A percentile compares a stretch with the other conserved stretches of the same genome.
These are phyloP conservation scores for Nyctanthes arbortristis DNA, from an alignment of 257 asterid genomes.

Conservation along the genomic window DNA sequence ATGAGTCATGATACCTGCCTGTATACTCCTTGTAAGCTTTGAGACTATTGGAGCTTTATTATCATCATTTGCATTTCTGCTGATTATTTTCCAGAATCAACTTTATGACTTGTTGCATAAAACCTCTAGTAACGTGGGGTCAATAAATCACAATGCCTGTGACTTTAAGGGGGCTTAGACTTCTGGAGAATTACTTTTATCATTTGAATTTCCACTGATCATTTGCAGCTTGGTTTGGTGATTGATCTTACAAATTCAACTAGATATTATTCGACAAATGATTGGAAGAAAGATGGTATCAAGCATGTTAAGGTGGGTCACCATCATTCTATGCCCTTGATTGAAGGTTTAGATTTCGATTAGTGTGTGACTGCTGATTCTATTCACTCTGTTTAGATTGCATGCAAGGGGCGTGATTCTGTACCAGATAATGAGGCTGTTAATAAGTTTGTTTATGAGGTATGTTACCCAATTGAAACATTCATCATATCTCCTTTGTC, in stretches of 20 bases:
- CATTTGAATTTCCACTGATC: slow-evolving; percentile 28
- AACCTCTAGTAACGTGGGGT: slow-evolving; percentile 4
- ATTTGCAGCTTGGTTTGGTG: slow-evolving; percentile 88
- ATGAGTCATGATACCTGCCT: slow-evolving; percentile 14
- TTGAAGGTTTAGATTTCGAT: slow-evolving; percentile 5
- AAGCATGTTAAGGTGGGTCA: slow-evolving; percentile 86
- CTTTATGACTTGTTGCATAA: background rate
- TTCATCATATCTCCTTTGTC: background rate
- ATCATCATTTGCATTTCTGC: slow-evolving; percentile 26
- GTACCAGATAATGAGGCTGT: slow-evolving; percentile 91
- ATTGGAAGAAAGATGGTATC: slow-evolving; percentile 78
- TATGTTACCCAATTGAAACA: slow-evolving; percentile 25
- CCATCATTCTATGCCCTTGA: slow-evolving; percentile 23
- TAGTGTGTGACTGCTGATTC: slow-evolving; percentile 23
- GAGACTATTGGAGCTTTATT: slow-evolving; percentile 18
- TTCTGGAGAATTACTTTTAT: slow-evolving; percentile 20
- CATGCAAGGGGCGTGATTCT: slow-evolving; percentile 97
- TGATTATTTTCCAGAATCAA: slow-evolving; percentile 50
- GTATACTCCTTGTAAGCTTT: too few relatives aligned
- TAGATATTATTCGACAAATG: slow-evolving; percentile 69
- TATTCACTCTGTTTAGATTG: slow-evolving; percentile 53
- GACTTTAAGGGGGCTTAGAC: slow-evolving; percentile 16
- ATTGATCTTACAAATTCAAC: slow-evolving; percentile 93
- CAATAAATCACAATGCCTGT: slow-evolving; percentile 12
- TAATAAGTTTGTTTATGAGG: slow-evolving; percentile 86